Evolutionary conservation across 1,284 basidiomycete genomes (phyloP).

Genomic region (Fomitopsis betulina): DNA sequence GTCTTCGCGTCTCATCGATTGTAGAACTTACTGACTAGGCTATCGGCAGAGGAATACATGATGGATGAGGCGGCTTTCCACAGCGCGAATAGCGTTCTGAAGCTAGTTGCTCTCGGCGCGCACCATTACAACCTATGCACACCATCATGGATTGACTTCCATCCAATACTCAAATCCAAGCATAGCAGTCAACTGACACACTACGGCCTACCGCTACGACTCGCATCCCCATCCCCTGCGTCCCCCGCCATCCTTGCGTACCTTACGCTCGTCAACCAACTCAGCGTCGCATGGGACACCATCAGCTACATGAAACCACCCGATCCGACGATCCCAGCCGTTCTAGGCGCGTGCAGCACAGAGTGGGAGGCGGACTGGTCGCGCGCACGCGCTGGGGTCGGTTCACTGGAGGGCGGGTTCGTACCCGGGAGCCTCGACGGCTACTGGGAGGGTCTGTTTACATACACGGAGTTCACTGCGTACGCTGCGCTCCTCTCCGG

Average conservation of each 20-base stretch:
- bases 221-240: slow-evolving; percentile 54
- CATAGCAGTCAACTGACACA: slow-evolving; percentile 20
- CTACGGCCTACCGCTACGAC: slow-evolving; percentile 40
- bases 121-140: slow-evolving; percentile 63
- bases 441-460: slow-evolving; percentile 73
- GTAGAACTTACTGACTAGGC: not conserved
- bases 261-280: slow-evolving; percentile 48
- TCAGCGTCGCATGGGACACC: slow-evolving; percentile 24
- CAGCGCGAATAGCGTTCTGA: slow-evolving; percentile 46
- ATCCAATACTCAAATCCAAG: slow-evolving; percentile 28
- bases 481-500: slow-evolving; percentile 64
- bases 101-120: slow-evolving; percentile 60
- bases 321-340: slow-evolving; percentile 32
- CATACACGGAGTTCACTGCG: slow-evolving; percentile 71
- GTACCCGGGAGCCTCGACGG: slow-evolving; percentile 65
- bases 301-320: slow-evolving; percentile 33
- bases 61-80: slow-evolving; percentile 36
- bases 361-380: slow-evolving; percentile 50
- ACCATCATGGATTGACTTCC: slow-evolving; percentile 55
- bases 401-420: slow-evolving; percentile 40
- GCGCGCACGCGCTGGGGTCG: slow-evolving; percentile 37
- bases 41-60: slow-evolving; percentile 42
- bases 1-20: not conserved
- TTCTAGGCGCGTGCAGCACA: slow-evolving; percentile 18
- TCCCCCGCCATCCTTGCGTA: slow-evolving; percentile 69